Percentiles rank a stretch among this genome's conserved stretches.
Evolutionary conservation across 768 basidiomycete species (phyloP).

Genomic region (Melanogaster broomeanus): DNA sequence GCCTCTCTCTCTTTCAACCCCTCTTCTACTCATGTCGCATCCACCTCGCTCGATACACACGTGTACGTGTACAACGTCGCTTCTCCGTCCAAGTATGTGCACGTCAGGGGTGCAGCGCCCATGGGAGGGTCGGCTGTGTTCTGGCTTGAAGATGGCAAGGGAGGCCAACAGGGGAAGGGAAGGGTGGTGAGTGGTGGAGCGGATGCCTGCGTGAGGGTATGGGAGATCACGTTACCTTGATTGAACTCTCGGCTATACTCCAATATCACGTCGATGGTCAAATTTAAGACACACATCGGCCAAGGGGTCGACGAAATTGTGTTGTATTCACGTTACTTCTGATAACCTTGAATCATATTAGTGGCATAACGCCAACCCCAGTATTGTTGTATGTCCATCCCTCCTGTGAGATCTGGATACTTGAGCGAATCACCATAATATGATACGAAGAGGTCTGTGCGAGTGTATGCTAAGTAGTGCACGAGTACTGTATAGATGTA

Average conservation of each 20-base stretch:
- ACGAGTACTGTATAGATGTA: not conserved
- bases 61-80: constrained; percentile 85
- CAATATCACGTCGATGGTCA: no score
- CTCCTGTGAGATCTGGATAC: not conserved
- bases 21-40: constrained; percentile 72
- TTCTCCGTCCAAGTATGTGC: constrained; percentile 66
- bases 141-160: constrained; percentile 56
- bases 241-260: no score
- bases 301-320: no score
- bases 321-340: no score
- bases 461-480: no score
- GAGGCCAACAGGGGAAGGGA: constrained; percentile 40
- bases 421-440: not conserved
- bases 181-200: constrained; percentile 74
- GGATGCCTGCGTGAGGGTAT: constrained; percentile 77
- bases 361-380: no score
- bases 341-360: no score
- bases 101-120: constrained; percentile 83
- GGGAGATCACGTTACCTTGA: constrained; percentile 50
- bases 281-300: no score
- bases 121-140: constrained; percentile 82
- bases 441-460: no score
- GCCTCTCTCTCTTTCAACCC: constrained; percentile 52
- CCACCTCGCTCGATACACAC: constrained; percentile 91
- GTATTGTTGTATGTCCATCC: no score